Conservation (phyloP, 192 early-diverging fungal species). For the Phycomyces nitens region DNA sequence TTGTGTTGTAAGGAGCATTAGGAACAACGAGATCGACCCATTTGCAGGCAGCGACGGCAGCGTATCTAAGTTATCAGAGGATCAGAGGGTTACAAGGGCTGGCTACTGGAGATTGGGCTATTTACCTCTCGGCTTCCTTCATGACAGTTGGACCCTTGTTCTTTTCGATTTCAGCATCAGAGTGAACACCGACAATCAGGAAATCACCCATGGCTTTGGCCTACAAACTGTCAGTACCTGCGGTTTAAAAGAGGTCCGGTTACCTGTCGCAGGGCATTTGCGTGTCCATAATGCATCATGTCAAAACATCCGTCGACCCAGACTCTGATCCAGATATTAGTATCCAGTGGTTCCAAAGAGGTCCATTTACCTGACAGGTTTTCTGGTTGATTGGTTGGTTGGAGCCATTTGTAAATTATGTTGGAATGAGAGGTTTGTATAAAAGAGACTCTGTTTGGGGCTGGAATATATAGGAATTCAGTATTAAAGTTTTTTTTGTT, state of each 20-base stretch:
- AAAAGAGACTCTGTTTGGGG: too few species aligned
- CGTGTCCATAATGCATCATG: conserved; percentile 96
- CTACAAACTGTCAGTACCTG: conserved; percentile 32
- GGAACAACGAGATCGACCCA: conserved; percentile 92
- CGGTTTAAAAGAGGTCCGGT: too few species aligned
- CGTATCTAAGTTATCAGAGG: conserved; percentile 91
- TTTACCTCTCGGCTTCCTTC: conserved; percentile 89
- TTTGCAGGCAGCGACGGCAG: conserved; percentile 93
- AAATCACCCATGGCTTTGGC: conserved; percentile 94
- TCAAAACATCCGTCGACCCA: conserved; percentile 98
- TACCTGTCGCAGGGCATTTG: conserved; percentile 94
- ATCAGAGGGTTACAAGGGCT: conserved; percentile 41
- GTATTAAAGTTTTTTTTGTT: too few species aligned
- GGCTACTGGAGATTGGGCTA: too few species aligned
- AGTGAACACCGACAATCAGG: conserved; percentile 94
- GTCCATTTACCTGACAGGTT: conserved; percentile 15
- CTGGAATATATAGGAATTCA: too few species aligned
- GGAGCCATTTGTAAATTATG: too few species aligned
- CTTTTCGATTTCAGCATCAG: conserved; percentile 85
- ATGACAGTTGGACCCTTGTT: conserved; percentile 98
- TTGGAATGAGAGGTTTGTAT: too few species aligned
- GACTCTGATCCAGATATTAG: conserved; percentile 38
- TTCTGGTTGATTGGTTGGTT: not conserved
- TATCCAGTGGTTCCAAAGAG: too few species aligned
- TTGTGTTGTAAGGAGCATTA: conserved; percentile 91